Conservation (phyloP, 257 asterid species). For the Gardenia jasminoides region DNA sequence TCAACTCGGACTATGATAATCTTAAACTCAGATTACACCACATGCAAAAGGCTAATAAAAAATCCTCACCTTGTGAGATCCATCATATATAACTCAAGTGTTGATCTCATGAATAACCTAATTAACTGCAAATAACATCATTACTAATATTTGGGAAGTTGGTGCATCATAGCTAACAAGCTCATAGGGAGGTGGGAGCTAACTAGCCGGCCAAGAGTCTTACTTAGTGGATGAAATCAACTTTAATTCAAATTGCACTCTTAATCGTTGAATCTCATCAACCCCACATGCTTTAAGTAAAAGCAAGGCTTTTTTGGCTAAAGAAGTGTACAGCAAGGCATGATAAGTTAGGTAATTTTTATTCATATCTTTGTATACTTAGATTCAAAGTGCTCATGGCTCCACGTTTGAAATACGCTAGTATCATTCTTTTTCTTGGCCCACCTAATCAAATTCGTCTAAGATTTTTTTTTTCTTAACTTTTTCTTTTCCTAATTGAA, state of each 20-base stretch:
- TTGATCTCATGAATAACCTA: neutral
- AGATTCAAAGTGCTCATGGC: neutral
- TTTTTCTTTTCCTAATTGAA: neutral
- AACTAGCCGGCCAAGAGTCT: neutral
- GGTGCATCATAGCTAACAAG: neutral
- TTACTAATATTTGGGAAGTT: neutral
- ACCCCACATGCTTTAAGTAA: constrained; percentile 29
- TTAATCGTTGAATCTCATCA: constrained; percentile 10
- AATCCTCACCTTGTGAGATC: neutral
- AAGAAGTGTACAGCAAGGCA: constrained; percentile 18
- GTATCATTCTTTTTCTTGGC: neutral
- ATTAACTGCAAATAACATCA: neutral
- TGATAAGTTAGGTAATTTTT: constrained; percentile 11
- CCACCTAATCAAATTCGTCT: neutral
- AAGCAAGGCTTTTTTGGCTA: constrained; percentile 22
- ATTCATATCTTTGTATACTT: neutral
- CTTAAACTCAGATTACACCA: neutral
- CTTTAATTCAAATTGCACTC: constrained; percentile 24
- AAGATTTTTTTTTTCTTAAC: neutral
- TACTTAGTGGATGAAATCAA: neutral
- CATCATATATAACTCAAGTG: neutral
- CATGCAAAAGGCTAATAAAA: neutral
- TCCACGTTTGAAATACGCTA: neutral
- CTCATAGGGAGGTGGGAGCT: neutral
- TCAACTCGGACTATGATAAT: too few relatives aligned